Conservation (phyloP, 306 rosid genomes). For the Sophora flavescens region DNA sequence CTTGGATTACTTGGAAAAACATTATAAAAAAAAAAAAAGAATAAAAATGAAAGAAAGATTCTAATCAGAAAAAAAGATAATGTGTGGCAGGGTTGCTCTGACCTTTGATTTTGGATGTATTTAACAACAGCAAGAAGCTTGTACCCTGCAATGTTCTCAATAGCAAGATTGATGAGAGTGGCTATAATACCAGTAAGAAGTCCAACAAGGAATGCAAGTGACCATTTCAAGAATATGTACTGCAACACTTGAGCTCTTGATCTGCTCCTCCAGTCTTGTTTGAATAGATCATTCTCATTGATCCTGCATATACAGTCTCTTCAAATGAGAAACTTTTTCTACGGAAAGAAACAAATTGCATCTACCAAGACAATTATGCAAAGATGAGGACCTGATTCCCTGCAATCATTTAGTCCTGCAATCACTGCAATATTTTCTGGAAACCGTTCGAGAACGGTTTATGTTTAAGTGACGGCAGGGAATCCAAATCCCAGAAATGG, state of each 20-base stretch:
- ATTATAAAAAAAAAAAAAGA: background rate
- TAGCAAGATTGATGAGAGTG: slow-evolving; percentile 84
- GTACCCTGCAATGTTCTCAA: slow-evolving; percentile 90
- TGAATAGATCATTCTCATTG: slow-evolving; percentile 89
- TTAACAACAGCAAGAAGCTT: slow-evolving; percentile 70
- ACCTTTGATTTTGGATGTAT: slow-evolving; percentile 68
- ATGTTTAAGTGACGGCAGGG: too few species aligned
- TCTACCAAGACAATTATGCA: background rate
- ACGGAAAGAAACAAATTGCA: background rate
- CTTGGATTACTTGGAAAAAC: background rate
- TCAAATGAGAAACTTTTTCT: slow-evolving; percentile 29
- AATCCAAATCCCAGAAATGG: background rate
- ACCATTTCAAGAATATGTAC: slow-evolving; percentile 79
- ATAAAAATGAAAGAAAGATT: background rate
- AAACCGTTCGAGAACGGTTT: too few species aligned
- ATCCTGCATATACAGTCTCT: slow-evolving; percentile 65
- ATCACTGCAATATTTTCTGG: too few species aligned
- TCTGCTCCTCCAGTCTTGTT: slow-evolving; percentile 94
- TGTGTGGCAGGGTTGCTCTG: slow-evolving; percentile 10
- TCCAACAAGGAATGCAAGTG: slow-evolving; percentile 79
- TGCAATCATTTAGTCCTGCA: too few species aligned
- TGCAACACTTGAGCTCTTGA: slow-evolving; percentile 79
- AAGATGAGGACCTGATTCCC: background rate
- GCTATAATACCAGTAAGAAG: slow-evolving; percentile 86
- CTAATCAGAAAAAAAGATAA: background rate